Percentiles rank a stretch among this genome's conserved stretches.
phyloP scores from a whole-genome alignment of 345 rosid genomes.

The Lepidium aucheri region DNA sequence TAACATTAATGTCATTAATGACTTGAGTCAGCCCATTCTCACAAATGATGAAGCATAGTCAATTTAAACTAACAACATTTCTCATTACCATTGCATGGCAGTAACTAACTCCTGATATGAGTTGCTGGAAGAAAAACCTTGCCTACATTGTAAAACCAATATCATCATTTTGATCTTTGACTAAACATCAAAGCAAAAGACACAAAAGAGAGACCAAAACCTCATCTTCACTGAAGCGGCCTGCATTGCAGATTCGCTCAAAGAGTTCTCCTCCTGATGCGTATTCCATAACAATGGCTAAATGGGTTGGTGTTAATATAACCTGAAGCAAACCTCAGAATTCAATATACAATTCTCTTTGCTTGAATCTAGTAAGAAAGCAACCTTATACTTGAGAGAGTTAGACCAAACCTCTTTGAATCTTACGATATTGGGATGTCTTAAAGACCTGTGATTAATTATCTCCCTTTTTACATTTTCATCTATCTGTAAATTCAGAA shows the following conservation, averaged over 20 bases:
- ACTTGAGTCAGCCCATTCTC: not conserved
- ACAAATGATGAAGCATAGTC: not conserved
- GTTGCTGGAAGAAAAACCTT: slow-evolving; percentile 85
- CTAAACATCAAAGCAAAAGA: not conserved
- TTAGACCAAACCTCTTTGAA: slow-evolving; percentile 72
- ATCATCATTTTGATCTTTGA: not conserved
- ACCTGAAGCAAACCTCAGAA: slow-evolving; percentile 32
- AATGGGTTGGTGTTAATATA: slow-evolving; percentile 66
- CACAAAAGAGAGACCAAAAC: slow-evolving; percentile 17
- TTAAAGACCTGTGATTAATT: slow-evolving; percentile 76
- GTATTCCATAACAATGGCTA: slow-evolving; percentile 82
- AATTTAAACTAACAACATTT: not conserved
- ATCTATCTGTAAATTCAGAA: slow-evolving; percentile 57
- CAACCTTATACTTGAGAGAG: not conserved
- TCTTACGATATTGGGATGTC: slow-evolving; percentile 86
- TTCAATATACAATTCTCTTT: not conserved
- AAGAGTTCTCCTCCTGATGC: slow-evolving; percentile 94
- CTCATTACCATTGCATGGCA: slow-evolving; percentile 70
- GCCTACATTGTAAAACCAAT: slow-evolving; percentile 29
- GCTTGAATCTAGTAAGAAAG: not conserved
- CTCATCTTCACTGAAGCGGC: slow-evolving; percentile 94
- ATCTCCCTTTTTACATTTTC: slow-evolving; percentile 95
- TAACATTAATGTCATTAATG: not conserved
- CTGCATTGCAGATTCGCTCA: slow-evolving; percentile 66
- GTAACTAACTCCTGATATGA: slow-evolving; percentile 87